Evolutionary conservation across 208 protist genomes (phyloP).

Genomic region (Leishmania tropica): DNA sequence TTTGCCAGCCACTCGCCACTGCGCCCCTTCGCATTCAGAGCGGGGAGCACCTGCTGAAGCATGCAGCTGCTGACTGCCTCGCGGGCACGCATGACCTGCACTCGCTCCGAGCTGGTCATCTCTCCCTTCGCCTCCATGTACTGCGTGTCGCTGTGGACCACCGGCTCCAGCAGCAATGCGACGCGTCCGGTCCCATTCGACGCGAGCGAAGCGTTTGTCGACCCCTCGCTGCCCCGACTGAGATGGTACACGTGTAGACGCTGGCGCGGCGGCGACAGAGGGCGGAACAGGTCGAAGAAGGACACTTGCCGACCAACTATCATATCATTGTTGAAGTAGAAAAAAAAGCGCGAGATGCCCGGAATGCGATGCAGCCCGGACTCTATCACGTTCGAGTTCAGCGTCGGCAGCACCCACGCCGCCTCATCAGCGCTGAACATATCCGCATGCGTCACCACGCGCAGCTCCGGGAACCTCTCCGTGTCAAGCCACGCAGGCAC

Average conservation of each 20-base stretch:
- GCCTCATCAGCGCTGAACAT: slow-evolving; percentile 39
- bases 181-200: background rate
- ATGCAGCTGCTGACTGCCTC: slow-evolving; percentile 13
- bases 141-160: slow-evolving; percentile 23
- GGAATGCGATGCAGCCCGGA: slow-evolving; percentile 47
- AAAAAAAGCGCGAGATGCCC: slow-evolving; percentile 44
- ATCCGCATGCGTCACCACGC: slow-evolving; percentile 41
- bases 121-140: background rate
- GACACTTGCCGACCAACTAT: slow-evolving; percentile 38
- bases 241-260: slow-evolving; percentile 7
- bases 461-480: slow-evolving; percentile 33
- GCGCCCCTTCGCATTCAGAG: background rate
- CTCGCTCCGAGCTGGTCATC: background rate
- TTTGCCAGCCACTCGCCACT: background rate
- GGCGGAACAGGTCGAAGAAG: slow-evolving; percentile 51
- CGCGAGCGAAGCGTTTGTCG: background rate
- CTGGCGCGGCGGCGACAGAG: slow-evolving; percentile 29
- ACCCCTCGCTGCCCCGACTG: background rate
- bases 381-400: slow-evolving; percentile 51
- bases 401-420: slow-evolving; percentile 31
- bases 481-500: slow-evolving; percentile 44
- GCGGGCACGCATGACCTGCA: slow-evolving; percentile 1
- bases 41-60: background rate
- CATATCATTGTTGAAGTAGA: too few species aligned
- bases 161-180: slow-evolving; percentile 28